Evolutionary conservation across 2,329 filamentous ascomycete species (phyloP), one percentile per base, ranked within the genome.

Genomic region (Ascochyta fabae): DNA sequence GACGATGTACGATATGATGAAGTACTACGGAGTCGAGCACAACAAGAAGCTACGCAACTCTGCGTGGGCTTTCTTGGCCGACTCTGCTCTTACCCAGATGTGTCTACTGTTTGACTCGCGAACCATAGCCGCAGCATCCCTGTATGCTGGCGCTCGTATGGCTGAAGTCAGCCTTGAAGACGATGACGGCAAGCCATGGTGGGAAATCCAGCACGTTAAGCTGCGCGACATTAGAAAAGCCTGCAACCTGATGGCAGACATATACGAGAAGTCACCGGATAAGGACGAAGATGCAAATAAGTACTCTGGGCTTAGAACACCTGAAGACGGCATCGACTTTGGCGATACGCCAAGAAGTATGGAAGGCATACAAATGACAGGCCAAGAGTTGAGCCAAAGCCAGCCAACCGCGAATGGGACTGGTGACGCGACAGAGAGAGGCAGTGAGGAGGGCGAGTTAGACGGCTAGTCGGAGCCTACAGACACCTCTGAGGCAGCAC

Each of bases 41-140:
- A 90, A 96, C 77, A 94, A 94, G 76, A 80, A 84, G 50, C 78
- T 98, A 27, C 86, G 94, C 51, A 93, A 96, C 75, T 87, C 90
- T 0, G 90, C 92, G 1, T 98, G 95, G 92, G 89, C 92, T 0
- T 98, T 97, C 69, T 86, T 96, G 60, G 97, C 96, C 72, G 95
- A 99, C 76, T 90, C 89, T 19, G 90, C 88, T 62, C 86, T 94
- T 57, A 98, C 94, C 0, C 86, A 88, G 36, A 82, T 98, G 44
- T 96, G 93, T 56, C 83, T 99, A 3, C 82, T 96, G 27, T 89
- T 93, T 74, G 86, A 87, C 19, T 86, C 92, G 15, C 85, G 87
- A 36, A 91, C 92, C 35, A 90, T 98, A 48, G 92, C 94, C 15
- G 89, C 94, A 29, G 88, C 87, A 24, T 88, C 92, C 16, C 84